These are phyloP conservation scores for Colletotrichum agaves DNA, from an alignment of 2,329 filamentous ascomycete species.

Conservation along the genomic window DNA sequence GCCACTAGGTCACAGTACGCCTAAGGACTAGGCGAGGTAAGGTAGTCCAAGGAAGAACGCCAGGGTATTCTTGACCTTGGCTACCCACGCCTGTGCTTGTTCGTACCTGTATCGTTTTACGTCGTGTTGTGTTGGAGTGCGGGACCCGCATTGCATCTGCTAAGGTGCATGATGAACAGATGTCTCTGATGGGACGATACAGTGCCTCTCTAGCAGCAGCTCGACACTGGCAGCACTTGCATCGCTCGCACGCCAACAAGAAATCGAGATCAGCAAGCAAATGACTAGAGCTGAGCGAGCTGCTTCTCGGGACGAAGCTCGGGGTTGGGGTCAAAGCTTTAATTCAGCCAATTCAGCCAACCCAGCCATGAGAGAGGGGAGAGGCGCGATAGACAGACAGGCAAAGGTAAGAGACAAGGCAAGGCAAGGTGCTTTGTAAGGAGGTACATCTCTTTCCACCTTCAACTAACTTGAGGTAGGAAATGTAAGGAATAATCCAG, in stretches of 20 bases:
- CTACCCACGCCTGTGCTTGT: constrained; percentile 12
- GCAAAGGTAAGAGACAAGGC: neutral
- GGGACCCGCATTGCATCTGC: constrained; percentile 31
- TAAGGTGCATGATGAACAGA: constrained; percentile 23
- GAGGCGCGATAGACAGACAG: neutral
- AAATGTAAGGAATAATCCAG: neutral
- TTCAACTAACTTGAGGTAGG: neutral
- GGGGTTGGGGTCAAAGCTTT: constrained; percentile 2
- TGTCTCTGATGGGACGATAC: neutral
- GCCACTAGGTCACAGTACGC: neutral
- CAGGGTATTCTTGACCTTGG: neutral
- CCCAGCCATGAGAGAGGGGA: neutral
- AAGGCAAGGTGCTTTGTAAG: neutral
- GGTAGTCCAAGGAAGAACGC: constrained; percentile 1
- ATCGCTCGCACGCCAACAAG: neutral
- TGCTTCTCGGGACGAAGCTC: neutral
- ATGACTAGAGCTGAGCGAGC: neutral
- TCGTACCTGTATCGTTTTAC: constrained; percentile 11
- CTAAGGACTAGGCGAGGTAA: neutral
- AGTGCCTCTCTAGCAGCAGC: neutral
- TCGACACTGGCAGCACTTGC: constrained; percentile 20
- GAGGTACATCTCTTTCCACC: neutral
- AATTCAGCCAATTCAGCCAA: constrained; percentile 1
- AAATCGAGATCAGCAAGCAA: constrained; percentile 14
- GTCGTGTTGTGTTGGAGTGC: constrained; percentile 24